These are phyloP conservation scores for Psilocybe subaeruginosa DNA, from an alignment of 768 basidiomycete genomes.

Conservation along the genomic window DNA sequence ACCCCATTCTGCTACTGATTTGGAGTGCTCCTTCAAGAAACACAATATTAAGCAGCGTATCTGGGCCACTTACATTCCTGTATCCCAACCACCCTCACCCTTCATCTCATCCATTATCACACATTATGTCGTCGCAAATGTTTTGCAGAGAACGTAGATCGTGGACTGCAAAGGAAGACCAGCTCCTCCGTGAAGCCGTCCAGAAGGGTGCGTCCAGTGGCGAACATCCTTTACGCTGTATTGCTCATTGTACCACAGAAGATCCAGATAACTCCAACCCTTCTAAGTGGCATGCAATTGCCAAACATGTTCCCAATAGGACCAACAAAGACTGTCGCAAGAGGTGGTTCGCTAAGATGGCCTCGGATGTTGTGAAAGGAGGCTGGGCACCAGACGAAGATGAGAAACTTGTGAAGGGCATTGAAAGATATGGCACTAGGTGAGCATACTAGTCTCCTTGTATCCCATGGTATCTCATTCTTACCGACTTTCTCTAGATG, in stretches of 20 bases:
- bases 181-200: conserved; percentile 54
- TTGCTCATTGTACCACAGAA: conserved; percentile 39
- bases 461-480: background rate
- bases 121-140: conserved; percentile 27
- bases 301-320: conserved; percentile 62
- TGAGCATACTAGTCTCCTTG: conserved; percentile 23
- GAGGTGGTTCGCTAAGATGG: conserved; percentile 68
- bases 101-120: conserved; percentile 13
- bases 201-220: conserved; percentile 39
- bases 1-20: conserved; percentile 29
- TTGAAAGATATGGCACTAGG: conserved; percentile 60
- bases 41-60: conserved; percentile 30
- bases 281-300: conserved; percentile 65
- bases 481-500: conserved; percentile 36
- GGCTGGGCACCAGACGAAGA: conserved; percentile 67
- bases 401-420: conserved; percentile 56
- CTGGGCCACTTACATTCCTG: conserved; percentile 27
- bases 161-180: conserved; percentile 56
- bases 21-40: conserved; percentile 20
- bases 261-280: conserved; percentile 59
- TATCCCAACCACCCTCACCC: conserved; percentile 26
- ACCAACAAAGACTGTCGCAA: conserved; percentile 70
- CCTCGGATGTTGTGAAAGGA: conserved; percentile 62
- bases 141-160: conserved; percentile 53
- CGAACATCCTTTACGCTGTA: background rate